Base-by-base conservation (phyloP, 2,329 filamentous ascomycete genomes). In the Fusarium sp. region DNA sequence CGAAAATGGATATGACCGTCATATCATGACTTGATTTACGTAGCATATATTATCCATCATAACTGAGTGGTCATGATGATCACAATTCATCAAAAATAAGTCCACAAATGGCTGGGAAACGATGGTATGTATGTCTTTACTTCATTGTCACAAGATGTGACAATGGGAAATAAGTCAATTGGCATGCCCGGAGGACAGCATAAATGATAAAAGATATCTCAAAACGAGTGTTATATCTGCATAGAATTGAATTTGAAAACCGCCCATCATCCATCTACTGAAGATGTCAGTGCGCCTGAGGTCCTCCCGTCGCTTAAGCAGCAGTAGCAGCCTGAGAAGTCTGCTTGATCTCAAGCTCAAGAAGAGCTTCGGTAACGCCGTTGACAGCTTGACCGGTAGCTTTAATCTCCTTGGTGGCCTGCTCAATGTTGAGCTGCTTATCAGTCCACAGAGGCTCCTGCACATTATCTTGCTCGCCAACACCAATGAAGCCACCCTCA, bases 401-500 rank as follows among this genome's bases (percentile, higher is more conserved):
- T 78, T 85, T 84, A 77, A 94, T 88, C 80, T 92, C 89, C 79
- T 88, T 85, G 56, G 90, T 85, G 20, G 89, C 85, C 78, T 93
- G 86, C 66, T 90, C 88, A 53, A 97, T 88, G 44, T 92, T 93
- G 62, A 99, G 90, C 87, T 99, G 96, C 77, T 89, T 86, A 78
- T 98, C 91, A 5, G 93, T 96, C 96, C 96, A 99, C 44, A 99
- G 91, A n/a, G 95, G 92, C 79, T 89, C 84, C 44, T 89, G 87
- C 5, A 84, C 84, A 61, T 87, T 87, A 54, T 86, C 87, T 65
- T 91, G 84, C 73, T 94, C 92, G 28, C 96, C 96, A 14, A 99
- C 96, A 59, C 95, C 96, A 65, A 98, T 93, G 83, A 98, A 98
- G 13, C 96, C 96, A 51, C 96, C 96, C 79, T 96, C 89, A 20